phyloP scores from a whole-genome alignment of 78 protist genomes.

The Dictyostelium capitatum region DNA sequence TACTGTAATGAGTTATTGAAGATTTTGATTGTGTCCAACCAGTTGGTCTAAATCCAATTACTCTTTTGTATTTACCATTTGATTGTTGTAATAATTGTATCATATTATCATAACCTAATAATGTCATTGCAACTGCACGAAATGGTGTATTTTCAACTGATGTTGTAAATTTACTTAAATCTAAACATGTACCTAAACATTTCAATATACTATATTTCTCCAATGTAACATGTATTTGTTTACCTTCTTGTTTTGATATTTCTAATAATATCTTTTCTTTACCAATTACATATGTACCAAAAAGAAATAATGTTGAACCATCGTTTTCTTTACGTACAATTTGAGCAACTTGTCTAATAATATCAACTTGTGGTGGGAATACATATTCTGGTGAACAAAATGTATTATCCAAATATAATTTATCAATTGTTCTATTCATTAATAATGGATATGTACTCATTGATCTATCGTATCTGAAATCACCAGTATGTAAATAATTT shows the following conservation, averaged over 20 bases:
- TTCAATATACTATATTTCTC: conserved; percentile 31
- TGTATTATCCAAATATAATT: conserved; percentile 89
- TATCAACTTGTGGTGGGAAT: conserved; percentile 90
- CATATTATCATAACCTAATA: neutral
- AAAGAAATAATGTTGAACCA: conserved; percentile 71
- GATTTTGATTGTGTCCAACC: conserved; percentile 83
- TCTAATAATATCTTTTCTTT: conserved; percentile 85
- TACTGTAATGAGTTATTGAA: conserved; percentile 15
- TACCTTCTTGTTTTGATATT: conserved; percentile 51
- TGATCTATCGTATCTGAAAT: conserved; percentile 78
- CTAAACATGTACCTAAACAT: conserved; percentile 43
- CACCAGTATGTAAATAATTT: conserved; percentile 91
- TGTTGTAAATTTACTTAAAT: conserved; percentile 23
- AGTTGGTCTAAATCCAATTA: conserved; percentile 84
- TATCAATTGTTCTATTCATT: conserved; percentile 20
- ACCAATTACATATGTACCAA: conserved; percentile 92
- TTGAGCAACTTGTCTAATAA: conserved; percentile 42
- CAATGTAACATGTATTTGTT: conserved; percentile 17
- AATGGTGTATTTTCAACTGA: conserved; percentile 36
- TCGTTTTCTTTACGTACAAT: conserved; percentile 23
- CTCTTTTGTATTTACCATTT: conserved; percentile 5
- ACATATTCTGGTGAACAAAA: conserved; percentile 84
- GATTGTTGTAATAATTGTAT: neutral
- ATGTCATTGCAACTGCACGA: conserved; percentile 57
- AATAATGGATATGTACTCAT: conserved; percentile 32